Conservation (phyloP, 2,329 filamentous ascomycete species). For the Fusarium begoniae region DNA sequence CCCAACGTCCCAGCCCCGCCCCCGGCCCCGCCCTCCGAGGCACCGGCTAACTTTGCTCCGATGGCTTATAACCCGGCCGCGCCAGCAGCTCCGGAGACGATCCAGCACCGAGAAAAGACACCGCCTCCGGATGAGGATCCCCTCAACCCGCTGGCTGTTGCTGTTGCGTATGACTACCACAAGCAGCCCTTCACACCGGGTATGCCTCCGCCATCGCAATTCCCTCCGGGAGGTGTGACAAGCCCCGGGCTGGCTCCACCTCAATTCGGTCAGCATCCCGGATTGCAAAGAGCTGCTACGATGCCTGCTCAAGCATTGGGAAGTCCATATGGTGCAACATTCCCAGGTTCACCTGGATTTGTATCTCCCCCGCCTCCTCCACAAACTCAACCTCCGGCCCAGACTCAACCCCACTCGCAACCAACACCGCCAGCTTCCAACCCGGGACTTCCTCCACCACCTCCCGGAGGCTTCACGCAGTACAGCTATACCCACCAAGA, state of each 20-base stretch:
- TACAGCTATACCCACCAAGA: conserved; percentile 55
- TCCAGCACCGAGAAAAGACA: conserved; percentile 80
- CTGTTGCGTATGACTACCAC: conserved; percentile 65
- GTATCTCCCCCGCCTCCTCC: conserved; percentile 46
- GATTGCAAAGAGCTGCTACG: conserved; percentile 58
- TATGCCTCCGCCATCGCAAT: conserved; percentile 58
- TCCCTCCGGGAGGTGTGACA: conserved; percentile 55
- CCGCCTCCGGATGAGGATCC: conserved; percentile 75
- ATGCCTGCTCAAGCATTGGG: conserved; percentile 58
- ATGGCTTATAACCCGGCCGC: conserved; percentile 84
- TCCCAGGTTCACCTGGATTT: conserved; percentile 56
- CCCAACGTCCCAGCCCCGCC: conserved; percentile 35
- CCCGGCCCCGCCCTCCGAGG: conserved; percentile 30
- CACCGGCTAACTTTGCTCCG: conserved; percentile 60
- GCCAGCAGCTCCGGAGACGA: conserved; percentile 76
- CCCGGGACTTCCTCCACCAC: conserved; percentile 52
- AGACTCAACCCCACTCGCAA: conserved; percentile 42
- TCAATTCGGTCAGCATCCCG: conserved; percentile 57
- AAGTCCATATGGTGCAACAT: conserved; percentile 57
- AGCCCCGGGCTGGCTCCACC: conserved; percentile 54
- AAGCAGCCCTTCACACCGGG: conserved; percentile 62
- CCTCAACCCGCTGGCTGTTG: conserved; percentile 66
- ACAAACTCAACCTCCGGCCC: conserved; percentile 46
- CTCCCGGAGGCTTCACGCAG: conserved; percentile 65
- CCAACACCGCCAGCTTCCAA: conserved; percentile 48